These are phyloP conservation scores for Coix lacrymajobi DNA, from an alignment of 176 grass and related monocot species.

Conservation along the genomic window DNA sequence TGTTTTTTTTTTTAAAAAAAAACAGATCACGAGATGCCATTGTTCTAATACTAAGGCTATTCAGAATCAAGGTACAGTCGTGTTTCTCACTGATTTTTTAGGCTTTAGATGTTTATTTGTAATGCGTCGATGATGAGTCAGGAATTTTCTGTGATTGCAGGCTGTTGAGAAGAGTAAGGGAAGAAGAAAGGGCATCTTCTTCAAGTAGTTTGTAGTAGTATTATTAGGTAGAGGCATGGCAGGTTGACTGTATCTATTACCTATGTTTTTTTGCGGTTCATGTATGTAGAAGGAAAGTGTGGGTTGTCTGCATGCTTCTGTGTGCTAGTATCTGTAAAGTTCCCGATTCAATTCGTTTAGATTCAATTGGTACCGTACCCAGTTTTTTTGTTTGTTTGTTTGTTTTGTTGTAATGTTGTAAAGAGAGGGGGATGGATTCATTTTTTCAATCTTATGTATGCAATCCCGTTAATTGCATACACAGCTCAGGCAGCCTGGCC, in stretches of 20 bases:
- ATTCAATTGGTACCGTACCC: background rate
- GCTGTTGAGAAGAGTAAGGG: constrained; percentile 86
- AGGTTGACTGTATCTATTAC: background rate
- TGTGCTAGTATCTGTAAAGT: background rate
- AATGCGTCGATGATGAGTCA: background rate
- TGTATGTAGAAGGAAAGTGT: constrained; percentile 12
- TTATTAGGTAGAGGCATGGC: background rate
- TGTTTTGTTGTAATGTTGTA: background rate
- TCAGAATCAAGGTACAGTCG: constrained; percentile 64
- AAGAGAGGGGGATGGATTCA: background rate
- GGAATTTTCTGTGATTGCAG: constrained; percentile 31
- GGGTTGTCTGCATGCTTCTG: background rate
- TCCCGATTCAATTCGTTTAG: background rate
- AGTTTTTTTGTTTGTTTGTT: background rate
- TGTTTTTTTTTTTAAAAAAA: background rate
- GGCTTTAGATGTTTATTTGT: background rate
- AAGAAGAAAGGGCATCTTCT: constrained; percentile 83
- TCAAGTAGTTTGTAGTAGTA: constrained; percentile 53
- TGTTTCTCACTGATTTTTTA: background rate
- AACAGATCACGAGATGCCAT: constrained; percentile 72
- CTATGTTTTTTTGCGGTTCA: background rate
- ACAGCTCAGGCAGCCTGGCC: background rate
- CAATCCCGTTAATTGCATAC: background rate
- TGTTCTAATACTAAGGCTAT: constrained; percentile 77
- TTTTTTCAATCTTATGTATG: background rate